Evolutionary conservation across 768 basidiomycete species (phyloP).

Genomic region (Tylopilus rubrobrunneus): DNA sequence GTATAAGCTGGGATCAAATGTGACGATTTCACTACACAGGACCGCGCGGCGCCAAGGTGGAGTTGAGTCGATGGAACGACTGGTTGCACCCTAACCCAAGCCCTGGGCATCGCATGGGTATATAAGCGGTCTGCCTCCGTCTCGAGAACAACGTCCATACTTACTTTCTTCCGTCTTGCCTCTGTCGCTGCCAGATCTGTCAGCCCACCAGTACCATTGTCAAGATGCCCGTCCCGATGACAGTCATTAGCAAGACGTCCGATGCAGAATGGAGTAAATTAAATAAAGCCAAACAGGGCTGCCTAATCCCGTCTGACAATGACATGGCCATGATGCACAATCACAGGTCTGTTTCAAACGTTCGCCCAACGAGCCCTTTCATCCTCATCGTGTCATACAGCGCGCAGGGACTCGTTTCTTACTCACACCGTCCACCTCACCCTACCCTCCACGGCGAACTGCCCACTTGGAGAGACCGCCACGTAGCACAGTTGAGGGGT

Average conservation of each 20-base stretch:
- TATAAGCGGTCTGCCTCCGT: background rate
- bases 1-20: background rate
- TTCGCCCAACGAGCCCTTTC: background rate
- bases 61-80: background rate
- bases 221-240: slow-evolving; percentile 22
- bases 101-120: slow-evolving; percentile 1
- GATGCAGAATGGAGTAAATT: slow-evolving; percentile 11
- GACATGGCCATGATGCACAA: slow-evolving; percentile 7
- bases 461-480: slow-evolving; percentile 5
- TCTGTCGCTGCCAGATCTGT: background rate
- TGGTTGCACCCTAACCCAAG: background rate
- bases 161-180: background rate
- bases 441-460: background rate
- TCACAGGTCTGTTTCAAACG: slow-evolving; percentile 20
- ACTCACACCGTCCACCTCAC: background rate
- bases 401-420: background rate
- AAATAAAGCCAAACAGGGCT: slow-evolving; percentile 29
- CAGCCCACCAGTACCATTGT: background rate
- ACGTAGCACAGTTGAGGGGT: slow-evolving; percentile 2
- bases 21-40: background rate
- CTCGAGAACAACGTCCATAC: background rate
- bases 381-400: slow-evolving; percentile 2
- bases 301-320: slow-evolving; percentile 17
- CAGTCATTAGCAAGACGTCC: background rate
- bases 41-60: slow-evolving; percentile 2